These are phyloP conservation scores for Cynara cardunculus DNA, from an alignment of 129 eudicot genomes.

Conservation along the genomic window DNA sequence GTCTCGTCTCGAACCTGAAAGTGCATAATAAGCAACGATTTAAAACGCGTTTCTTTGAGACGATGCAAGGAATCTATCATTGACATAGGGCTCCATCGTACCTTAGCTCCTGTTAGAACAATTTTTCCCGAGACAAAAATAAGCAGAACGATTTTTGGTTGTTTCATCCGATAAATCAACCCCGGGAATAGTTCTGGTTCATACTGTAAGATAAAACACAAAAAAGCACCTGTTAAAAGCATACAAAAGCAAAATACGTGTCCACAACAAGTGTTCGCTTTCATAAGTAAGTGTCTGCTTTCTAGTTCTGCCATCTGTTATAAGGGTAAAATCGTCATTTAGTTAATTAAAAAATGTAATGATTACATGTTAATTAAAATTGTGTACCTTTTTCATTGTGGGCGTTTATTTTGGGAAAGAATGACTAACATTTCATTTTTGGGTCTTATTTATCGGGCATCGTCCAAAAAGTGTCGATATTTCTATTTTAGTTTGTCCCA, in stretches of 20 bases:
- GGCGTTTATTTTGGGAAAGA: background rate
- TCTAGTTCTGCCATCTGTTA: background rate
- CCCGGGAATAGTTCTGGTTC: conserved; percentile 98
- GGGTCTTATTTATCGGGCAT: background rate
- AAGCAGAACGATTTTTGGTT: conserved; percentile 84
- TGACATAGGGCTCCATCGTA: conserved; percentile 9
- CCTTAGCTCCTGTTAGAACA: conserved; percentile 95
- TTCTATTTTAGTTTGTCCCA: background rate
- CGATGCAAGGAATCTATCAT: background rate
- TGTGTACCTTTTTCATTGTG: background rate
- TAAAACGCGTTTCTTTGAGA: background rate
- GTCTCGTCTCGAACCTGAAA: conserved; percentile 82
- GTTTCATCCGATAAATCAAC: conserved; percentile 86
- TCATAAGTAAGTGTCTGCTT: background rate
- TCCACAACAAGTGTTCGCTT: background rate
- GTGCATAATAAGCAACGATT: background rate
- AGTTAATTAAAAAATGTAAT: background rate
- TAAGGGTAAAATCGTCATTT: background rate
- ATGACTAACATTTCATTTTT: background rate
- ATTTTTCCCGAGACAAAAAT: conserved; percentile 90
- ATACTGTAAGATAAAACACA: conserved; percentile 42
- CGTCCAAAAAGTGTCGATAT: background rate
- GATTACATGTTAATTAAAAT: background rate
- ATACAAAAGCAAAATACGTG: background rate
- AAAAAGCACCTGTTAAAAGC: background rate